A percentile compares a stretch with the other conserved stretches of the same genome.
Conservation (phyloP, 768 basidiomycete species). For the Phaeotremella skinneri region DNA sequence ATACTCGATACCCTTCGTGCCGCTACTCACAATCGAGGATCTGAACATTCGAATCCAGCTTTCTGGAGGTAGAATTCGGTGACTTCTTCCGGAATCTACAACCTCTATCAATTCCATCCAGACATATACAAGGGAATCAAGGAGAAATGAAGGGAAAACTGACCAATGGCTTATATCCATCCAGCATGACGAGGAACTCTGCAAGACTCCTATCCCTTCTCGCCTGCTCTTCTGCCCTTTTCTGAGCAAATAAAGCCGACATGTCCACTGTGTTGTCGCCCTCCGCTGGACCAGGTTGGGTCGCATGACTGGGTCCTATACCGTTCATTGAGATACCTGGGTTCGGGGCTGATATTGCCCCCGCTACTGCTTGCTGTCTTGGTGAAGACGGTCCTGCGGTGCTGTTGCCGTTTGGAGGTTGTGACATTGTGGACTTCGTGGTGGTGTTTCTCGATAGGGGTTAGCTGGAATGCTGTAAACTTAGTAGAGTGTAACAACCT, state of each 20-base stretch:
- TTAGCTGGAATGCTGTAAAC: too few species aligned
- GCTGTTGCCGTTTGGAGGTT: too few species aligned
- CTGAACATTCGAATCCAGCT: slow-evolving; percentile 93
- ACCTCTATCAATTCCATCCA: background rate
- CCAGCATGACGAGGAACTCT: slow-evolving; percentile 92
- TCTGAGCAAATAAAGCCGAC: slow-evolving; percentile 33
- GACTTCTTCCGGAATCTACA: slow-evolving; percentile 92
- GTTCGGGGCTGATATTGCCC: background rate
- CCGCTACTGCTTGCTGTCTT: too few species aligned
- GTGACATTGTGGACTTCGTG: too few species aligned
- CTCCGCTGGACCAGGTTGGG: slow-evolving; percentile 1
- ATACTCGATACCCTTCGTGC: too few species aligned
- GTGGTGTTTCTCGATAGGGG: too few species aligned
- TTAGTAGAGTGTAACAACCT: too few species aligned
- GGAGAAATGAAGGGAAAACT: slow-evolving; percentile 34
- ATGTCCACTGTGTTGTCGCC: slow-evolving; percentile 15
- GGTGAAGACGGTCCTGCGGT: too few species aligned
- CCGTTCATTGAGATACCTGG: slow-evolving; percentile 7
- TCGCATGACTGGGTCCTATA: background rate
- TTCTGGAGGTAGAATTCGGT: slow-evolving; percentile 95
- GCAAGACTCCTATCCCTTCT: slow-evolving; percentile 85
- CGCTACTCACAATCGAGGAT: slow-evolving; percentile 83
- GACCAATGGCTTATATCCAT: slow-evolving; percentile 94
- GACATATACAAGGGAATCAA: background rate
- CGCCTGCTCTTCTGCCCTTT: slow-evolving; percentile 54